Base-by-base conservation (phyloP, 495 filamentous ascomycete species). In the Talaromyces ruber region DNA sequence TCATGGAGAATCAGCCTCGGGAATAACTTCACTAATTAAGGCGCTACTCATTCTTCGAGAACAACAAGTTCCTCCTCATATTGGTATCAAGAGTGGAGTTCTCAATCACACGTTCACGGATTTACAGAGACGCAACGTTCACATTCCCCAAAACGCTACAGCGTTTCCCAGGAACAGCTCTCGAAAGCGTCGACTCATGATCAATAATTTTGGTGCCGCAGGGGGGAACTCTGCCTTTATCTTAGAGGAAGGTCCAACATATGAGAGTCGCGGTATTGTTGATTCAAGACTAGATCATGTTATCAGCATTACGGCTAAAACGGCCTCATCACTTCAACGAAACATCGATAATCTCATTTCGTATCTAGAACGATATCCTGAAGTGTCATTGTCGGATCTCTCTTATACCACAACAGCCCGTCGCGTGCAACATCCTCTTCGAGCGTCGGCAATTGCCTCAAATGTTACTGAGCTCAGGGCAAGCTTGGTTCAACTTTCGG, bases 401-500 rank as follows among this genome's bases (percentile, higher is more conserved):
- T 81, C 91, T 6, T 96, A 94, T 71, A 91, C 89, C 6, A 91
- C 88, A 1, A 94, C 91, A 5, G 91, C 91, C 45, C 84, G 91
- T 63, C 86, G 86, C 18, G 84, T 88, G n/a, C 91, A 93, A 63
- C 87, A 93, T 69, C 84, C 91, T 57, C 81, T 88, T 60, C 82
- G 82, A 43, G 80, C 89, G 18, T 72, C 77, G 6, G 86, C 77
- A 1, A 73, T 78, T 52, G n/a, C 7, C 51, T 68, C 70, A 2
- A 55, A 37, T 22, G 54, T 54, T 22, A 25, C 18, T 26, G 60
- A 70, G 4, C 45, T 67, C 16, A 59, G 18, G 57, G 34, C 5
- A 14, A 66, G 69, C 21, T 68, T 81, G 16, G 22, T 60, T 28
- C 56, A 64, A 55, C 65, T 56, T 52, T 18, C 63, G 30, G 62